Evolutionary conservation across 2,329 filamentous ascomycete species (phyloP), one percentile per base, ranked within the genome.

Genomic region (Neofusicoccum sp.): DNA sequence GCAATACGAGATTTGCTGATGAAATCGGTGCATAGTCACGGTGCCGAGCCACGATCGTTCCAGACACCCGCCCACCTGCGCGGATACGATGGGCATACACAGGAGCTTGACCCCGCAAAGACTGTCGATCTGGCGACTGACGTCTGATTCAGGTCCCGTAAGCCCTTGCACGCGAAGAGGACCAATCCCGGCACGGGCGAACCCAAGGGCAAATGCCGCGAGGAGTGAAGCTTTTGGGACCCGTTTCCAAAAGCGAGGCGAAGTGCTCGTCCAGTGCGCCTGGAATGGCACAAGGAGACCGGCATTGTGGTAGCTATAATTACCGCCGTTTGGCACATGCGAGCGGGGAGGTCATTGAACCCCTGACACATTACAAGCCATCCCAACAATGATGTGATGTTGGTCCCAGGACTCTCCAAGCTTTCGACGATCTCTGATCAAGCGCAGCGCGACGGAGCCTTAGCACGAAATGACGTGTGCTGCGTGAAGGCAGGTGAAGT

Each of bases 111-210:
- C 54, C 54, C 54, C 54, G 39, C 54, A 58, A 58, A 36, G 36
- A 31, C 29, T 22, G 52, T 44, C 41, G 54, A 58, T 58, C 41
- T 44, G 39, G 6, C 39, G 54, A 58, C 29, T 58, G 39, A 41
- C 12, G 29, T 44, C 54, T 58, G 54, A 58, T 58, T 45, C 41
- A 58, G 41, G 39, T 36, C 37, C 48, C 39, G 37, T 45, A 44
- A 58, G 41, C 54, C 54, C 54, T 58, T 58, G 54, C 54, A 44
- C 39, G 31, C 54, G 31, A 34, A 33, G 41, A 58, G 54, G 29
- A 11, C 9, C n/a, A 34, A 58, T 36, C 54, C 54, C 12, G 31
- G 41, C 54, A 45, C 29, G 39, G 54, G 7, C 22, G 39, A 45
- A 45, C 54, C 54, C n/a, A 12, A n/a, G 22, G 31, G n/a, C 43